These are phyloP conservation scores for Tetrahymena thermophila DNA, from an alignment of 73 alveolate species.

Conservation along the genomic window DNA sequence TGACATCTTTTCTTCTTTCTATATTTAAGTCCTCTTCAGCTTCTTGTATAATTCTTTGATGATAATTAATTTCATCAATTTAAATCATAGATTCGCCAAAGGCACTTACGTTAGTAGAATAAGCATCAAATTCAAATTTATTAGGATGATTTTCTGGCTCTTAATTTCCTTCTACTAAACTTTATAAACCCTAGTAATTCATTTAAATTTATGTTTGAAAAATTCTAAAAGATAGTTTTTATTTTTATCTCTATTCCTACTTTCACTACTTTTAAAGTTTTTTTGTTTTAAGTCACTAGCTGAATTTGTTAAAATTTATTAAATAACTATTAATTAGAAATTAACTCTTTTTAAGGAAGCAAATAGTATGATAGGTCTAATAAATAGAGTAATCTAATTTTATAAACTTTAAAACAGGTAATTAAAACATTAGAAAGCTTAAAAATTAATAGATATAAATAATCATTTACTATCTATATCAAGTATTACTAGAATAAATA, in stretches of 20 bases:
- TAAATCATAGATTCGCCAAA: neutral
- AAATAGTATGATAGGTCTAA: neutral
- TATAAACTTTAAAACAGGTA: neutral
- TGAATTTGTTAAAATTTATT: neutral
- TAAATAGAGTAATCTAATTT: neutral
- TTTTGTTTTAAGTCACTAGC: neutral
- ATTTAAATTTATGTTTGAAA: neutral
- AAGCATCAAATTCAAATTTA: neutral
- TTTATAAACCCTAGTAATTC: neutral
- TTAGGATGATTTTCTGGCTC: neutral
- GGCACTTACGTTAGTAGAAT: neutral
- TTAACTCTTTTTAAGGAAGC: neutral
- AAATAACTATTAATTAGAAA: neutral
- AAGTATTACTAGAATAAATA: neutral
- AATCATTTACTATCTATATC: too few relatives aligned
- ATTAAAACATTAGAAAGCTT: too few relatives aligned
- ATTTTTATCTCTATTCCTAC: neutral
- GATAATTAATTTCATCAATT: neutral
- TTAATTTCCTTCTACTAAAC: neutral
- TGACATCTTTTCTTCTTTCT: neutral
- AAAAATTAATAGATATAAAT: too few relatives aligned
- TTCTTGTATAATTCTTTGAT: neutral
- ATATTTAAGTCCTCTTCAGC: neutral
- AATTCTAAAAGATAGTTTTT: too few relatives aligned
- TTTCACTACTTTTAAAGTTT: too few relatives aligned